Conservation (phyloP, 345 rosid species). For the Populus davidiana region DNA sequence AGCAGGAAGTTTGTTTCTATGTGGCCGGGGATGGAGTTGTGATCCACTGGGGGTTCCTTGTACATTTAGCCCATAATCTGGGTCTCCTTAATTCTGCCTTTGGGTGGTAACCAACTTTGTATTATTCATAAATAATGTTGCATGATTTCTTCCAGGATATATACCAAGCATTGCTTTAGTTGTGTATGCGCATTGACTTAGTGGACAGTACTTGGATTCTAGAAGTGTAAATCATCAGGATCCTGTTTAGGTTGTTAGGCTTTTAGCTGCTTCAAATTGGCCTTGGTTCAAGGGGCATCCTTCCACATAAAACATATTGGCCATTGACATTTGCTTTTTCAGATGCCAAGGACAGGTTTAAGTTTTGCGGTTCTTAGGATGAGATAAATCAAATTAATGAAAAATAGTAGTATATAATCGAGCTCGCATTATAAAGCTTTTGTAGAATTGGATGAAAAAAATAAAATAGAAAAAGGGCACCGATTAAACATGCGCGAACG, state of each 20-base stretch:
- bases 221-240: neutral
- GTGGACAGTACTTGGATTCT: neutral
- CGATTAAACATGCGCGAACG: no score
- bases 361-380: neutral
- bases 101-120: constrained; percentile 38
- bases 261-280: neutral
- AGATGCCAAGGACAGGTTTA: neutral
- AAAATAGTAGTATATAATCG: neutral
- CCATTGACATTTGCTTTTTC: neutral
- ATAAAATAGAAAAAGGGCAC: no score
- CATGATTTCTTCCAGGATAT: constrained; percentile 38
- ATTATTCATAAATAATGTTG: constrained; percentile 48
- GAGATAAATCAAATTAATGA: neutral
- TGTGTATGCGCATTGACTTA: neutral
- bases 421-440: neutral
- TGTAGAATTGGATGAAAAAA: neutral
- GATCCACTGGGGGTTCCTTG: constrained; percentile 39
- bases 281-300: neutral
- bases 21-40: constrained; percentile 5
- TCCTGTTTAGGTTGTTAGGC: neutral
- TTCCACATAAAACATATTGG: neutral
- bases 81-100: constrained; percentile 35
- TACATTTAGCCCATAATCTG: constrained; percentile 45
- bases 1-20: neutral
- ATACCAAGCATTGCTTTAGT: constrained; percentile 10